A percentile compares a stretch with the other conserved stretches of the same genome.
Conservation (phyloP, 768 basidiomycete genomes). For the Russula sp. region DNA sequence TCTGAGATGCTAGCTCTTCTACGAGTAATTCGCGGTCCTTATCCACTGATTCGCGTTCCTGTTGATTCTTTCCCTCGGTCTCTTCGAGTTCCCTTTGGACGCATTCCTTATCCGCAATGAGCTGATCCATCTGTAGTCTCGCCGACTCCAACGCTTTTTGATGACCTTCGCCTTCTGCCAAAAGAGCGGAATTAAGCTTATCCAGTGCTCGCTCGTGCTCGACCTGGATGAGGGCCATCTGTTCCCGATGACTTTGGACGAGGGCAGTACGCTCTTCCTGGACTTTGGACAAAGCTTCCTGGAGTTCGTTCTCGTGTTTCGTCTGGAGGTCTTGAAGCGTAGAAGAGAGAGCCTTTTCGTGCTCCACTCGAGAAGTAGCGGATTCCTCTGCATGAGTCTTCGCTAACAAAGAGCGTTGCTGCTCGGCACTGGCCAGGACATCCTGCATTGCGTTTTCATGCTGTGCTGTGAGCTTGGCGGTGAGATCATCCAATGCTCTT, state of each 20-base stretch:
- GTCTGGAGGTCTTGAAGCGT: constrained; percentile 1
- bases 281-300: constrained; percentile 6
- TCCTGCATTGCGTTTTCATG: constrained; percentile 26
- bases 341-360: constrained; percentile 43
- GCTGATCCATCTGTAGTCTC: constrained; percentile 36
- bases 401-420: constrained; percentile 37
- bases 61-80: constrained; percentile 47
- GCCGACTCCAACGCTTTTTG: constrained; percentile 40
- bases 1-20: constrained; percentile 55
- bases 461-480: constrained; percentile 9
- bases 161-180: constrained; percentile 40
- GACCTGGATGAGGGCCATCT: constrained; percentile 9
- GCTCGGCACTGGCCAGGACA: constrained; percentile 34
- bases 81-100: constrained; percentile 48
- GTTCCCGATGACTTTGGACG: constrained; percentile 6
- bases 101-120: constrained; percentile 47
- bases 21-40: constrained; percentile 40
- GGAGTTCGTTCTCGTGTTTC: constrained; percentile 18
- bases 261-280: constrained; percentile 13
- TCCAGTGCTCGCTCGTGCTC: constrained; percentile 31
- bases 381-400: constrained; percentile 43
- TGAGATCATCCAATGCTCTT: constrained; percentile 37
- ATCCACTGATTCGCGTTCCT: constrained; percentile 45
- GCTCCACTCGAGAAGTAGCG: constrained; percentile 44
- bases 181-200: constrained; percentile 42